Conservation (phyloP, 176 grass and related monocot genomes). For the Triticum monococcum region DNA sequence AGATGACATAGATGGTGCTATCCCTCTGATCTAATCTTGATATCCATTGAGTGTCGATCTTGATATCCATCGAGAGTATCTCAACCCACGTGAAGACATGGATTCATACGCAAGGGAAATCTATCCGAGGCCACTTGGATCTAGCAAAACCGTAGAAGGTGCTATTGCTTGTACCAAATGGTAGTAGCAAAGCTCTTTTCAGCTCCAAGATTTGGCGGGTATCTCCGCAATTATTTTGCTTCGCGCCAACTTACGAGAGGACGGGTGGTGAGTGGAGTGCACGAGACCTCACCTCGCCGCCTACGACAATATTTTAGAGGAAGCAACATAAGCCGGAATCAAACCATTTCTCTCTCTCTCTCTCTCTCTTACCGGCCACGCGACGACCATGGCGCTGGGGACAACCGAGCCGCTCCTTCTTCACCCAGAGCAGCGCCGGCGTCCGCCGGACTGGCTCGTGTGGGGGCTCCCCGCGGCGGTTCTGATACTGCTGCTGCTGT, state of each 20-base stretch:
- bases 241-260: background rate
- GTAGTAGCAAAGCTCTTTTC: background rate
- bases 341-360: background rate
- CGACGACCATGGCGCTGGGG: background rate
- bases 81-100: too few relatives aligned
- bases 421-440: background rate
- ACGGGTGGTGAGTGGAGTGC: background rate
- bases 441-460: background rate
- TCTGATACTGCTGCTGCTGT: constrained; percentile 5
- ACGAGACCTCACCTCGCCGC: background rate
- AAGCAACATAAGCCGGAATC: background rate
- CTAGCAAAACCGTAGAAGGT: too few relatives aligned
- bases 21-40: too few relatives aligned
- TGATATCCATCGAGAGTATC: background rate
- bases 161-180: background rate
- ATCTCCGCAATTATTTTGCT: background rate
- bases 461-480: background rate
- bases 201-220: background rate
- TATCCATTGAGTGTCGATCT: background rate
- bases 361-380: background rate
- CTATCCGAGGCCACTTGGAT: too few relatives aligned
- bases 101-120: background rate
- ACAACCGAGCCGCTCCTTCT: background rate
- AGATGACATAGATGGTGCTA: too few relatives aligned
- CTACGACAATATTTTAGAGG: background rate